Conservation (phyloP, 2,329 filamentous ascomycete species). For the Trichoderma lentiforme region DNA sequence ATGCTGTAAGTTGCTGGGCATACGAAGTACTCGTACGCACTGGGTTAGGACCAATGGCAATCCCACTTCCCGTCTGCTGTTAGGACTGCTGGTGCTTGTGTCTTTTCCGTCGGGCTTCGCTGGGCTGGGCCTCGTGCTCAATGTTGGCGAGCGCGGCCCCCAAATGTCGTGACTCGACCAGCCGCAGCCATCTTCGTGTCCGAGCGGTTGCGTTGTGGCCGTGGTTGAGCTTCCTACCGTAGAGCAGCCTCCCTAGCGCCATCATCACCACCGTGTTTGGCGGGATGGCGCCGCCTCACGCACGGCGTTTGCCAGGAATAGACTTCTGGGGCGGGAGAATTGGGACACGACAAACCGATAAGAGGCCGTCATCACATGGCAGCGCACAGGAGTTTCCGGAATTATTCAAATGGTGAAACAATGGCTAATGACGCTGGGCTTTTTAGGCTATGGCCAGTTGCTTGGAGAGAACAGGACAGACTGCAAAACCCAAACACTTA, state of each 20-base stretch:
- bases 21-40: background rate
- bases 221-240: background rate
- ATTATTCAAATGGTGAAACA: background rate
- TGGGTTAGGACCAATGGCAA: background rate
- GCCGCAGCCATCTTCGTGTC: background rate
- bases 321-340: background rate
- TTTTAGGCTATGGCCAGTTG: background rate
- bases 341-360: background rate
- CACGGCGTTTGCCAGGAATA: background rate
- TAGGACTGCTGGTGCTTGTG: background rate
- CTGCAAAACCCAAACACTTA: background rate
- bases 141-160: conserved; percentile 1
- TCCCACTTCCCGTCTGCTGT: background rate
- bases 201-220: background rate
- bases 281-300: background rate
- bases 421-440: background rate
- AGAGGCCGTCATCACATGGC: background rate
- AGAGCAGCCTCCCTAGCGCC: background rate
- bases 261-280: background rate
- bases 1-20: background rate
- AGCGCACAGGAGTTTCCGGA: background rate
- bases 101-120: conserved; percentile 20
- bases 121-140: background rate
- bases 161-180: background rate
- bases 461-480: background rate